Percentiles rank a stretch among this genome's conserved stretches.
Conservation (phyloP, 1,139 yeast genomes). For the Taiozyma onychis region DNA sequence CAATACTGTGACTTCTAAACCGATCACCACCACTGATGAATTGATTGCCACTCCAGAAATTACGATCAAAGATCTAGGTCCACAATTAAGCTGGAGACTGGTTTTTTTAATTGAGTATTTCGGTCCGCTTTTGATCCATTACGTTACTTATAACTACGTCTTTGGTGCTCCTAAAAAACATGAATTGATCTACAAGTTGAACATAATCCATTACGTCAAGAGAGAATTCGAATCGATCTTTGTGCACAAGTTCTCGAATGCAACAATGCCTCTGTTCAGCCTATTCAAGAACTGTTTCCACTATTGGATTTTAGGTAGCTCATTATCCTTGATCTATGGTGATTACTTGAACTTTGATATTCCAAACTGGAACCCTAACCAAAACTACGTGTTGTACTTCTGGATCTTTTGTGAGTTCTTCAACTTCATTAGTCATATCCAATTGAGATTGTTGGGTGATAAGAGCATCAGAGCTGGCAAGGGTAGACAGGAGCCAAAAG, state of each 20-base stretch:
- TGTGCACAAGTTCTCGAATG: constrained; percentile 77
- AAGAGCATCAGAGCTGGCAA: constrained; percentile 30
- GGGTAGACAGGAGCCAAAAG: constrained; percentile 32
- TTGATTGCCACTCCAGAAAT: constrained; percentile 28
- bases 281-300: constrained; percentile 85
- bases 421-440: constrained; percentile 63
- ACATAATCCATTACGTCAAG: constrained; percentile 72
- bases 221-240: constrained; percentile 83
- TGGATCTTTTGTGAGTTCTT: constrained; percentile 69
- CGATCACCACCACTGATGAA: constrained; percentile 20
- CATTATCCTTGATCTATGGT: constrained; percentile 59
- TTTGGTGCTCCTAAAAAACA: constrained; percentile 14
- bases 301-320: constrained; percentile 87
- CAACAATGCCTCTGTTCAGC: constrained; percentile 89
- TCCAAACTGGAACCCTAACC: constrained; percentile 9
- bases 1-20: constrained; percentile 26
- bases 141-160: constrained; percentile 44
- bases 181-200: constrained; percentile 34
- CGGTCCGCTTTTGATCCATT: constrained; percentile 83
- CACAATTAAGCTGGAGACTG: constrained; percentile 87
- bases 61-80: constrained; percentile 82
- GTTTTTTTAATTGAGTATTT: constrained; percentile 83
- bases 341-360: constrained; percentile 50
- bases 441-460: constrained; percentile 34
- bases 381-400: constrained; percentile 31